Conservation (phyloP, 139 green algal species). For the Medakamo hakoo region DNA sequence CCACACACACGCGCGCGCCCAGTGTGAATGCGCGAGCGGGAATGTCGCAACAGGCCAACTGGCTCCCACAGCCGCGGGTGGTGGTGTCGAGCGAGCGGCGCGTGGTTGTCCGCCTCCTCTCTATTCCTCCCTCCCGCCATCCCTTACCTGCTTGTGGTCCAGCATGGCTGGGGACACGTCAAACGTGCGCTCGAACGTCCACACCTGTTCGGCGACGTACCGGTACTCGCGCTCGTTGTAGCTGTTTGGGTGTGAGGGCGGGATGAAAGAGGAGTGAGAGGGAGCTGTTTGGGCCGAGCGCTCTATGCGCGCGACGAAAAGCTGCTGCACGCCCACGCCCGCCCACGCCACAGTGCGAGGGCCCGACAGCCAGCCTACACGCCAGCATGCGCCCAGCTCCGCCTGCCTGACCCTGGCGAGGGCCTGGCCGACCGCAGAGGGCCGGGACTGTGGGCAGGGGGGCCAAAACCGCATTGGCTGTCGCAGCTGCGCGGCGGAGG, state of each 20-base stretch:
- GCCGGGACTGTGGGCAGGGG: too few species aligned
- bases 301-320: not conserved
- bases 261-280: not conserved
- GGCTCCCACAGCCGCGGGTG: not conserved
- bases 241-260: too few species aligned
- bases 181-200: constrained; percentile 31
- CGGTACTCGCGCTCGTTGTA: constrained; percentile 34
- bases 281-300: not conserved
- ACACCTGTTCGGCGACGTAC: constrained; percentile 38
- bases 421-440: too few species aligned
- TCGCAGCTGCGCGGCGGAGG: too few species aligned
- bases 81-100: not conserved
- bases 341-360: too few species aligned
- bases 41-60: too few species aligned
- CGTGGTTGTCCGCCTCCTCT: not conserved
- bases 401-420: not conserved
- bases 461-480: too few species aligned
- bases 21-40: too few species aligned
- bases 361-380: not conserved
- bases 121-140: too few species aligned
- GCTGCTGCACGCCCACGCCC: not conserved
- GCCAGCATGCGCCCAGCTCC: not conserved
- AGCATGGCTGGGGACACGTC: not conserved
- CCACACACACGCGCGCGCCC: too few species aligned
- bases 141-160: too few species aligned